A percentile compares a stretch with the other conserved stretches of the same genome.
Evolutionary conservation across 2,329 filamentous ascomycete species (phyloP).

Genomic region (Aspergillus japonicus): DNA sequence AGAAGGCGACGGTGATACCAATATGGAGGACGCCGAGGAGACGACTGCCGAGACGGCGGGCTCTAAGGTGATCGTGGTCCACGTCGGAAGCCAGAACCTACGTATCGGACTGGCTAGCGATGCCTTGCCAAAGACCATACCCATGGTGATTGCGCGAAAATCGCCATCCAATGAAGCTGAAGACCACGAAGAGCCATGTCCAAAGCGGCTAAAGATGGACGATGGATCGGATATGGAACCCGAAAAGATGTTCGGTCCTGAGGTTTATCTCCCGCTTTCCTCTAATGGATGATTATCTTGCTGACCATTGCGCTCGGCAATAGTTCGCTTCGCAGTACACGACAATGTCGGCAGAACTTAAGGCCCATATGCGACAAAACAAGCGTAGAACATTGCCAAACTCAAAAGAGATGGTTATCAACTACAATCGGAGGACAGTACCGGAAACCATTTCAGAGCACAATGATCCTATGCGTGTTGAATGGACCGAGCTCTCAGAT

Average conservation of each 20-base stretch:
- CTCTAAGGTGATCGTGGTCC: conserved; percentile 90
- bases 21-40: conserved; percentile 57
- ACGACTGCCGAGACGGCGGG: conserved; percentile 65
- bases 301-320: conserved; percentile 8
- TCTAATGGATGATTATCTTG: neutral
- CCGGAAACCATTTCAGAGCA: conserved; percentile 89
- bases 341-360: conserved; percentile 81
- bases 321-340: conserved; percentile 67
- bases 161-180: conserved; percentile 79
- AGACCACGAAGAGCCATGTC: conserved; percentile 73
- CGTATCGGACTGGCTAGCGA: conserved; percentile 95
- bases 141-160: conserved; percentile 85
- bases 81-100: conserved; percentile 92
- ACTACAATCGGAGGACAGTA: conserved; percentile 82
- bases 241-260: conserved; percentile 85
- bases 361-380: conserved; percentile 84
- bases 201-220: conserved; percentile 62
- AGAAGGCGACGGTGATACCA: conserved; percentile 51
- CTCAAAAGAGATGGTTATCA: conserved; percentile 91
- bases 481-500: conserved; percentile 81
- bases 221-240: conserved; percentile 51
- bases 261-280: conserved; percentile 53
- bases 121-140: conserved; percentile 87
- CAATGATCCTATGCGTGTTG: conserved; percentile 89
- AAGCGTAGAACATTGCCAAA: conserved; percentile 96